Percentiles rank a stretch among this genome's conserved stretches.
Evolutionary conservation across 2,329 filamentous ascomycete genomes (phyloP).

Genomic region (Lasiodiplodia hormozganensis): DNA sequence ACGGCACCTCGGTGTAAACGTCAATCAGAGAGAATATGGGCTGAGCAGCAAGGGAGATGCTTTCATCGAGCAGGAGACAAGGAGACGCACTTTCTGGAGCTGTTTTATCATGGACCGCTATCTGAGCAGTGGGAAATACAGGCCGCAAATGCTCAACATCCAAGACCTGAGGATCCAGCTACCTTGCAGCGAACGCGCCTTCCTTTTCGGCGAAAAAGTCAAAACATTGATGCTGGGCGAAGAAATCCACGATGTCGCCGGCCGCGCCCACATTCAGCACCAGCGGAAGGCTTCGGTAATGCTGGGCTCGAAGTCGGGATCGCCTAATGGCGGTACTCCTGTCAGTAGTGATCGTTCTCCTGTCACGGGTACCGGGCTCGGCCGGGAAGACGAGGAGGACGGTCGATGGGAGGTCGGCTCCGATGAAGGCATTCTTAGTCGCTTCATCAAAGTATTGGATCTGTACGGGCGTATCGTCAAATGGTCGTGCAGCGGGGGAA

Average conservation of each 20-base stretch:
- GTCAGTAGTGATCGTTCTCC: constrained; percentile 25
- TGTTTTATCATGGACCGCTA: constrained; percentile 76
- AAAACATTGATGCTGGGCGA: constrained; percentile 58
- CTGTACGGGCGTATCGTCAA: constrained; percentile 62
- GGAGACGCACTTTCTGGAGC: constrained; percentile 75
- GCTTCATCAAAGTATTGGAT: constrained; percentile 61
- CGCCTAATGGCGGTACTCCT: constrained; percentile 30
- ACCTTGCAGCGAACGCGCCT: constrained; percentile 71
- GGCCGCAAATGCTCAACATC: constrained; percentile 65
- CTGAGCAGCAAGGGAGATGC: constrained; percentile 44
- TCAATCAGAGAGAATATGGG: constrained; percentile 42
- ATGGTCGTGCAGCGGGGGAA: constrained; percentile 66
- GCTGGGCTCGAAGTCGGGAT: constrained; percentile 34
- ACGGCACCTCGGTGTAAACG: constrained; percentile 39
- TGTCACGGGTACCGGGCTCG: constrained; percentile 39
- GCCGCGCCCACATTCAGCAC: constrained; percentile 49
- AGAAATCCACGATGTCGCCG: constrained; percentile 46
- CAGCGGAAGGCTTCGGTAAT: constrained; percentile 56
- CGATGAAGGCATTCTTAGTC: constrained; percentile 55
- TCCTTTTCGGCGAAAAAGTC: constrained; percentile 67
- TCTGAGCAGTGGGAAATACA: constrained; percentile 68
- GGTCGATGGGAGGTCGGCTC: constrained; percentile 61
- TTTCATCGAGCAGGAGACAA: constrained; percentile 68
- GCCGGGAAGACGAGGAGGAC: constrained; percentile 42
- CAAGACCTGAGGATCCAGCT: constrained; percentile 70